These are phyloP conservation scores for Hericium alpestre DNA, from an alignment of 768 basidiomycete species.

Conservation along the genomic window DNA sequence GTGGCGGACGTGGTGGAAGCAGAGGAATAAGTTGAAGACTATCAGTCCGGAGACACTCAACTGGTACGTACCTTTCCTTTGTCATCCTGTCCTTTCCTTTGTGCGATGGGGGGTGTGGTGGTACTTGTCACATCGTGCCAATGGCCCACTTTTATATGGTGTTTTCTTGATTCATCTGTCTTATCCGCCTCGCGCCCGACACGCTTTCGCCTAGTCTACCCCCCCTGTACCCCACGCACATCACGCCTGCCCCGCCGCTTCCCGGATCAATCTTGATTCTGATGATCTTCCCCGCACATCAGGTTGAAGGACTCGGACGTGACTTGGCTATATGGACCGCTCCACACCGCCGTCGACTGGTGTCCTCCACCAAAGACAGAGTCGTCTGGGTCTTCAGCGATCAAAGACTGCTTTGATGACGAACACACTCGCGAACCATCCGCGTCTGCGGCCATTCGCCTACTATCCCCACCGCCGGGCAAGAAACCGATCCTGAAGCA, in stretches of 20 bases:
- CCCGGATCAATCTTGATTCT: background rate
- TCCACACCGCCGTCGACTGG: constrained; percentile 89
- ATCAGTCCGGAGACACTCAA: constrained; percentile 96
- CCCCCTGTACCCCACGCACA: constrained; percentile 8
- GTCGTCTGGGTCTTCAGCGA: constrained; percentile 20
- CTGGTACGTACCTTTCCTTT: constrained; percentile 50
- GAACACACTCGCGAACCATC: constrained; percentile 20
- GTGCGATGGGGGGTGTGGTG: too few relatives aligned
- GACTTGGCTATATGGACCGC: constrained; percentile 96
- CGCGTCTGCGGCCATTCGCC: constrained; percentile 34
- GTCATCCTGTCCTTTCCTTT: background rate
- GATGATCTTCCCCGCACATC: constrained; percentile 2
- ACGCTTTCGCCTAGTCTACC: background rate
- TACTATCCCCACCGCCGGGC: constrained; percentile 21
- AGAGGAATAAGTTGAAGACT: constrained; percentile 90
- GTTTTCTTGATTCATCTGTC: background rate
- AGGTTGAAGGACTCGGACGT: constrained; percentile 99
- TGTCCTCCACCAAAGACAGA: constrained; percentile 53
- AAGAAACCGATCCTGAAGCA: constrained; percentile 93
- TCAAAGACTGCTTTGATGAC: constrained; percentile 32
- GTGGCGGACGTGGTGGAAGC: constrained; percentile 99
- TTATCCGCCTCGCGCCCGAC: background rate
- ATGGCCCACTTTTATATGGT: constrained; percentile 5
- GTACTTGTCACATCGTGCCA: too few relatives aligned
- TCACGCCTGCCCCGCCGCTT: background rate